Percentiles rank a stretch among this genome's conserved stretches.
These are phyloP conservation scores for Picochlorum sp. DNA, from an alignment of 139 green algal species.

Conservation along the genomic window DNA sequence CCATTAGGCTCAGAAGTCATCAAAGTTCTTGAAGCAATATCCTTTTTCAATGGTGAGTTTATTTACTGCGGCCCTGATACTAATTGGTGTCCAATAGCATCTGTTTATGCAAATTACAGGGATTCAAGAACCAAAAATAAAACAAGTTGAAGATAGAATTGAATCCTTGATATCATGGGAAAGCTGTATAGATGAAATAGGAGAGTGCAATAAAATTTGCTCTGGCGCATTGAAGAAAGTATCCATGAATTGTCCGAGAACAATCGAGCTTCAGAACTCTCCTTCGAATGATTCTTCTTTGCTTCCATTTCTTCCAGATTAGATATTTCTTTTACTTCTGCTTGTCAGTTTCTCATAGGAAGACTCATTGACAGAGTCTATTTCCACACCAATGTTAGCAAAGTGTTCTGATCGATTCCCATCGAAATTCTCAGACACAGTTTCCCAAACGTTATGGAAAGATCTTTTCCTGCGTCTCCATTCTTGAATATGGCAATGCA, in stretches of 20 bases:
- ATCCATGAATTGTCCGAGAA: background rate
- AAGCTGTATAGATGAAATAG: slow-evolving; percentile 26
- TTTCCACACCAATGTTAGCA: slow-evolving; percentile 75
- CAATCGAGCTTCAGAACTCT: background rate
- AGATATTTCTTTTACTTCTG: background rate
- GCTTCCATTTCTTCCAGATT: background rate
- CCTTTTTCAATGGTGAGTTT: too few relatives aligned
- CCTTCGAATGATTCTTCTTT: background rate
- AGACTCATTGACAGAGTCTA: slow-evolving; percentile 38
- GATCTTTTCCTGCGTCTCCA: slow-evolving; percentile 19
- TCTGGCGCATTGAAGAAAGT: slow-evolving; percentile 10
- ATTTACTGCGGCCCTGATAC: too few relatives aligned
- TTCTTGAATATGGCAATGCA: background rate
- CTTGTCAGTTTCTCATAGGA: background rate
- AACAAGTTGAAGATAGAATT: too few relatives aligned
- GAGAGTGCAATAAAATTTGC: slow-evolving; percentile 22
- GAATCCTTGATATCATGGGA: too few relatives aligned
- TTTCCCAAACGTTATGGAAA: slow-evolving; percentile 59
- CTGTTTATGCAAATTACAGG: too few relatives aligned
- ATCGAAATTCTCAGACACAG: slow-evolving; percentile 61
- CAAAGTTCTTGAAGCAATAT: slow-evolving; percentile 11
- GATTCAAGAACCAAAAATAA: too few relatives aligned
- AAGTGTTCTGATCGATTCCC: slow-evolving; percentile 57
- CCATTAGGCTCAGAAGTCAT: slow-evolving; percentile 5
- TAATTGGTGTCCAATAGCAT: too few relatives aligned